phyloP scores from a whole-genome alignment of 306 rosid species.

The Ochetophila trinervis region DNA sequence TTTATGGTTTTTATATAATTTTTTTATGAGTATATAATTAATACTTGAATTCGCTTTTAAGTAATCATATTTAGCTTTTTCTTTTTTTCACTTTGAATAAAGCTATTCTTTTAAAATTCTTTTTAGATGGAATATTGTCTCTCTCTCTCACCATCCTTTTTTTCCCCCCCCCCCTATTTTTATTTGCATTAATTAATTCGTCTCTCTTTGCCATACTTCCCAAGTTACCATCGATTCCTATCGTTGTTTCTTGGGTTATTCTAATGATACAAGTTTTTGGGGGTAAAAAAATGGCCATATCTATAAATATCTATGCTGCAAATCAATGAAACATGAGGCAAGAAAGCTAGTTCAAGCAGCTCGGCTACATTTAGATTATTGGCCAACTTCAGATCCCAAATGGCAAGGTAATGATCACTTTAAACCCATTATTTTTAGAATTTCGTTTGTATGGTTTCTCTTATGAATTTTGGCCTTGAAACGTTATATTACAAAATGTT shows the following conservation, averaged over 20 bases:
- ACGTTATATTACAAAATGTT: no score
- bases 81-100: constrained; percentile 3
- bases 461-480: neutral
- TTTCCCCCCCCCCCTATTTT: constrained; percentile 5
- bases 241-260: neutral
- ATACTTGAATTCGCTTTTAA: constrained; percentile 33
- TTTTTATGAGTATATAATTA: no score
- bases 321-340: no score
- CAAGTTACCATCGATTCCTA: constrained; percentile 46
- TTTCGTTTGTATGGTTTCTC: neutral
- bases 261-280: neutral
- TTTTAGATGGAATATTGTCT: neutral
- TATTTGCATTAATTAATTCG: neutral
- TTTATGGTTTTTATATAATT: no score
- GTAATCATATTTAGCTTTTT: constrained; percentile 32
- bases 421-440: neutral
- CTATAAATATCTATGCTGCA: no score
- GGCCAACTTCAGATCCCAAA: neutral
- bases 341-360: neutral
- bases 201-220: constrained; percentile 26
- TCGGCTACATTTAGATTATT: neutral
- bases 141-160: neutral
- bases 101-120: constrained; percentile 7
- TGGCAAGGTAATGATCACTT: neutral
- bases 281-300: no score